Percentiles rank a stretch among this genome's conserved stretches.
Conservation (phyloP, 805 yeast genomes). For the Schizosaccharomyces lindneri region DNA sequence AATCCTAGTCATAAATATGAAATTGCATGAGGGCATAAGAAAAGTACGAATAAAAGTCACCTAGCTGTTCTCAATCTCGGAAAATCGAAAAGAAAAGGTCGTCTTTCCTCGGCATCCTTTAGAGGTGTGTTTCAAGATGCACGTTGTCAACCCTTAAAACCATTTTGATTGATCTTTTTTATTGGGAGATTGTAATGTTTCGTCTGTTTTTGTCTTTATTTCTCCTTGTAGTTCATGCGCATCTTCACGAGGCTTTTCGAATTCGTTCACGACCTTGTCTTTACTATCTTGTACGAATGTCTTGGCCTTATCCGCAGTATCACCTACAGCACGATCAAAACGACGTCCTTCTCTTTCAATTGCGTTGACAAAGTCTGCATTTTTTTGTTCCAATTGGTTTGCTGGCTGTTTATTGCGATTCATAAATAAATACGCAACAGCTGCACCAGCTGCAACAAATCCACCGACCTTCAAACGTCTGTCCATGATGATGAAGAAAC, state of each 20-base stretch:
- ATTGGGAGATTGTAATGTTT: neutral
- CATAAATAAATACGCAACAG: neutral
- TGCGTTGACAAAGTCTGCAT: neutral
- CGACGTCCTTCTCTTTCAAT: neutral
- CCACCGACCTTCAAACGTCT: neutral
- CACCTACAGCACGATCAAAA: neutral
- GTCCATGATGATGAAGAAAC: neutral
- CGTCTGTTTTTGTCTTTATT: neutral
- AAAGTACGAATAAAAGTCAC: no score
- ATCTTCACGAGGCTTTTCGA: neutral
- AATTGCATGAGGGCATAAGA: no score
- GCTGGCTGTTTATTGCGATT: neutral
- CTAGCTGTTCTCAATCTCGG: no score
- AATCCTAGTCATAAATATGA: no score
- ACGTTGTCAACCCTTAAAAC: neutral
- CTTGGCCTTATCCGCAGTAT: neutral
- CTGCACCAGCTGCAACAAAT: neutral
- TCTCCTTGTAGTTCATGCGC: neutral
- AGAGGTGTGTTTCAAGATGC: neutral
- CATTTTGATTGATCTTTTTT: neutral
- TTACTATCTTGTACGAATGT: neutral
- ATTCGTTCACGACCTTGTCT: neutral
- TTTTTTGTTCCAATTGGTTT: neutral
- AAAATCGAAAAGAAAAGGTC: no score
- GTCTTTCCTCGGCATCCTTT: no score